Conservation (phyloP, 345 rosid species). For the Corchorus olitorius region DNA sequence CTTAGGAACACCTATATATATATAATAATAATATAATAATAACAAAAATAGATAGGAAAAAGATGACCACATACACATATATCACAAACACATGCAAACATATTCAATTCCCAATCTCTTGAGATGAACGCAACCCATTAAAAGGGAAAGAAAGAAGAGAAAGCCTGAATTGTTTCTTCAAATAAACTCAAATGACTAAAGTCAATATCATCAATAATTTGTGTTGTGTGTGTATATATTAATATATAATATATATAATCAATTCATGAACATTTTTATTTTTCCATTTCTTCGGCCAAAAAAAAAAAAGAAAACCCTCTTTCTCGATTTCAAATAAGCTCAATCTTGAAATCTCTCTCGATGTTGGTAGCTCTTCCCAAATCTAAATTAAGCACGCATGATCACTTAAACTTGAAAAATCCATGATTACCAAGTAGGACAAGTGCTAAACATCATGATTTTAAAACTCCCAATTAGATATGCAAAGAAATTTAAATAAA, state of each 20-base stretch:
- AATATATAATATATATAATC: no score
- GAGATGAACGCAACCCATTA: background rate
- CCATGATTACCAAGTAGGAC: background rate
- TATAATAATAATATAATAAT: no score
- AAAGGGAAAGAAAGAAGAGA: no score
- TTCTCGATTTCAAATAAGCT: background rate
- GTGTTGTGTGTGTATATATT: no score
- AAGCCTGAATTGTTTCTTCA: no score
- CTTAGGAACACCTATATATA: background rate
- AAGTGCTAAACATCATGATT: slow-evolving; percentile 23
- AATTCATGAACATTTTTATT: background rate
- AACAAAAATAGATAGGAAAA: no score
- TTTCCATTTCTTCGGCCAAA: background rate
- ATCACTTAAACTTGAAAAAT: slow-evolving; percentile 5
- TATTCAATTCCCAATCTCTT: background rate
- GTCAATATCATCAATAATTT: no score
- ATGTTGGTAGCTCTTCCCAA: background rate
- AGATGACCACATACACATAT: no score
- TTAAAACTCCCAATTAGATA: background rate
- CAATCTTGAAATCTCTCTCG: background rate
- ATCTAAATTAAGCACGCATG: slow-evolving; percentile 5
- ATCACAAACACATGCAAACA: background rate
- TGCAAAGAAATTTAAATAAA: background rate
- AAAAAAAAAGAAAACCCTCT: background rate
- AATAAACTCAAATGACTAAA: no score